Evolutionary conservation across 169 alveolate species (phyloP), one percentile per base, ranked within the genome.

Genomic region (Plasmodium billcollinsi): DNA sequence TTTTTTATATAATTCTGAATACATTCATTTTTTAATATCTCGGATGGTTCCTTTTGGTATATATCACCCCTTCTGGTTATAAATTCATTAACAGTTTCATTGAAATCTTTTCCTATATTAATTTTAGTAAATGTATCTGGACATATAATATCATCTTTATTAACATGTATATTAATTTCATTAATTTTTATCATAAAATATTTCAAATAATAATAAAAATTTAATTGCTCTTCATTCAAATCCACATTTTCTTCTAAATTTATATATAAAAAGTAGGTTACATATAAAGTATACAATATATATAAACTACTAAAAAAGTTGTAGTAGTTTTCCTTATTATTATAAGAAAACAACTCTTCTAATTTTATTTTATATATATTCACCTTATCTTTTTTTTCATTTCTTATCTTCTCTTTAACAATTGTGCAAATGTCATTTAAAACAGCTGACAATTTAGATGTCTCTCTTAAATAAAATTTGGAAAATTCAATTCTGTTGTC

Each of bases 161-260:
- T 72, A 24, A 83, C 61, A 73, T 71, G 71, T 73, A 83, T 50
- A 24, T 83, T 56, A 33, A 83, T 62, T 67, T 83, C 74, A 47
- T 83, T 83, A 39, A 83, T 71, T 71, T 39, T 67, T 29, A 50
- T 70, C 91, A 83, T 83, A 50, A 83, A 71, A 7, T 58, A 29
- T 50, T 83, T 83, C 63, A 83, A 83, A 63, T 69, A 69, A 73
- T 70, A 71, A 29, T 83, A 83, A 70, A 83, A 83, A 70, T 45
- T 49, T 26, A 83, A 47, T 62, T 83, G 91, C 14, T 83, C 91
- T 8, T 69, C 66, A 58, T 52, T 70, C 20, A 83, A 67, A 2
- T 83, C 85, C 4, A 15, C 73, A 70, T 83, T 69, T 58, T 83
- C 86, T 56, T 83, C 91, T 45, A 83, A 58, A 49, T 83, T 83